Conservation (phyloP, 2,329 filamentous ascomycete genomes). For the Colletotrichum magnum region DNA sequence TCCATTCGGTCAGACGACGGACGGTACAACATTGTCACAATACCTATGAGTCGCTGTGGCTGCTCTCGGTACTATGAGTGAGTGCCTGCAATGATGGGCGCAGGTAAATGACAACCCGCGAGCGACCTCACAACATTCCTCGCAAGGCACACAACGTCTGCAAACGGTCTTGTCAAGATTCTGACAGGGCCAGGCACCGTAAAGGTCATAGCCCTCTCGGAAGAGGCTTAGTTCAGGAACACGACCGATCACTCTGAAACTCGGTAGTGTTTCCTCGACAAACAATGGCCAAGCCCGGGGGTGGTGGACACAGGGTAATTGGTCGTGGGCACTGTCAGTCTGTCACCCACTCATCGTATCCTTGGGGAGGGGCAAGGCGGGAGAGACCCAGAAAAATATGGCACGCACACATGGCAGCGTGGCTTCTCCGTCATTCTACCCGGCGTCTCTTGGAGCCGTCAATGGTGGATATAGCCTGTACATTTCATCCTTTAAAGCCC, state of each 20-base stretch:
- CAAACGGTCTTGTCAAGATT: slow-evolving; percentile 7
- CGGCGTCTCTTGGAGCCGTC: background rate
- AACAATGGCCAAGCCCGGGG: slow-evolving; percentile 33
- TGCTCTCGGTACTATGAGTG: too few species aligned
- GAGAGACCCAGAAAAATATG: slow-evolving; percentile 27
- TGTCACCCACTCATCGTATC: slow-evolving; percentile 17
- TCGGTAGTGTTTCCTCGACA: slow-evolving; percentile 40
- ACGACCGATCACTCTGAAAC: slow-evolving; percentile 40
- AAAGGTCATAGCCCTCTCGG: background rate
- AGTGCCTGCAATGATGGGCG: background rate
- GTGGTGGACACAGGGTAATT: slow-evolving; percentile 15
- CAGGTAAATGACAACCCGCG: background rate
- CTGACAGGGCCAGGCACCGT: slow-evolving; percentile 12
- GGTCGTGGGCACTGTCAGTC: background rate
- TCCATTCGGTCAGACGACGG: background rate
- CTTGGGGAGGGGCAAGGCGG: slow-evolving; percentile 10
- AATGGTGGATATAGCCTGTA: slow-evolving; percentile 19
- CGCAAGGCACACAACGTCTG: background rate
- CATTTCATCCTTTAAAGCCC: slow-evolving; percentile 4
- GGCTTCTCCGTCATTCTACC: slow-evolving; percentile 9
- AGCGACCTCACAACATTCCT: background rate
- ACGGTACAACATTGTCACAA: background rate
- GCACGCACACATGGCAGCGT: slow-evolving; percentile 36
- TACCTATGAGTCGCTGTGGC: background rate
- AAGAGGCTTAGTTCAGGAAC: slow-evolving; percentile 38